Conservation (phyloP, 768 basidiomycete genomes). For the Suillus occidentalis region DNA sequence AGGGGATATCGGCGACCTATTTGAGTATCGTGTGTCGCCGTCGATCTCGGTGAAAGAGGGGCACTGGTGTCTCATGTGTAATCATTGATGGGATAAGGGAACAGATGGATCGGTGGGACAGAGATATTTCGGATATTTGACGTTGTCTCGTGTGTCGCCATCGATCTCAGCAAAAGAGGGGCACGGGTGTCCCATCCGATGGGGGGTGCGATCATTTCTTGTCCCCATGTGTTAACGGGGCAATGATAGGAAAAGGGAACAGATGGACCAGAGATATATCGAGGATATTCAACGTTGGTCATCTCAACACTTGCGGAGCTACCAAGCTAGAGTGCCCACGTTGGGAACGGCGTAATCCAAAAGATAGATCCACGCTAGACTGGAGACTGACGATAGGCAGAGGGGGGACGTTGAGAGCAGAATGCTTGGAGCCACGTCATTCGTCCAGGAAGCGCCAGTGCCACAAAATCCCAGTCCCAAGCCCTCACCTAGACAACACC, state of each 20-base stretch:
- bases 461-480: not conserved
- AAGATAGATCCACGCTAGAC: not conserved
- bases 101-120: not conserved
- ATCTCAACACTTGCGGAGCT: not conserved
- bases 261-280: not conserved
- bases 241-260: not conserved
- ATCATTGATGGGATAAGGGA: not conserved
- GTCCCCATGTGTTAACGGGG: too few relatives aligned
- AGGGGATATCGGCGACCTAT: not conserved
- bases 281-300: not conserved
- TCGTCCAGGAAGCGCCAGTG: not conserved
- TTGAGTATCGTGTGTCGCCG: not conserved
- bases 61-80: not conserved
- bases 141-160: not conserved
- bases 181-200: not conserved
- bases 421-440: not conserved
- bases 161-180: not conserved
- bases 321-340: not conserved
- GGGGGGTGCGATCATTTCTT: not conserved
- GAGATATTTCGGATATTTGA: not conserved
- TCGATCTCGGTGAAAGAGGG: not conserved
- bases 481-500: not conserved
- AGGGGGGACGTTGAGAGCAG: not conserved
- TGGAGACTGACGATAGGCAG: not conserved
- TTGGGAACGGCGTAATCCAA: not conserved